These are phyloP conservation scores for Lactifluus rugatus DNA, from an alignment of 768 basidiomycete species.

Conservation along the genomic window DNA sequence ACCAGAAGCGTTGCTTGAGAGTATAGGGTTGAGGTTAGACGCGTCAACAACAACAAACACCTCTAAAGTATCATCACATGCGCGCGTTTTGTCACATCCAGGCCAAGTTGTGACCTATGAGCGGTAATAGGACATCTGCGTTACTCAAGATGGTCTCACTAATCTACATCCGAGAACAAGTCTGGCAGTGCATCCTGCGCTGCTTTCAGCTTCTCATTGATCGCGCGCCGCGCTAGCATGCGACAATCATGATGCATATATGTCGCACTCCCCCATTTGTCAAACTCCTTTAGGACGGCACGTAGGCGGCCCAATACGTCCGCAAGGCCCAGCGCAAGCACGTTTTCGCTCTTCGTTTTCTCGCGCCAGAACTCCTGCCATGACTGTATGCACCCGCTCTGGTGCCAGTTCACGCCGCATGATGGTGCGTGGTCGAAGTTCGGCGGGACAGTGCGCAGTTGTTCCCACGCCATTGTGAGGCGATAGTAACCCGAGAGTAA, in stretches of 20 bases:
- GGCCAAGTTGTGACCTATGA: too few relatives aligned
- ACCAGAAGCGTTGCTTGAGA: not conserved
- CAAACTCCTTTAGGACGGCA: slow-evolving; percentile 56
- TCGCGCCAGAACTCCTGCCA: slow-evolving; percentile 80
- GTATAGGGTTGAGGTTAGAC: slow-evolving; percentile 10
- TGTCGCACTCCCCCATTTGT: slow-evolving; percentile 60
- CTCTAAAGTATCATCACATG: not conserved
- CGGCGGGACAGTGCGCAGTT: slow-evolving; percentile 45
- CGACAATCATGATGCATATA: slow-evolving; percentile 76
- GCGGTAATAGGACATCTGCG: not conserved
- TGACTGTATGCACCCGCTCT: slow-evolving; percentile 59
- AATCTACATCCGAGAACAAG: slow-evolving; percentile 39
- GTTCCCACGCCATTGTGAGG: slow-evolving; percentile 58
- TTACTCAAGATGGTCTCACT: not conserved
- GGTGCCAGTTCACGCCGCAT: slow-evolving; percentile 63
- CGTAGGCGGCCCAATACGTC: slow-evolving; percentile 60
- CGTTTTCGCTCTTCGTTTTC: slow-evolving; percentile 51
- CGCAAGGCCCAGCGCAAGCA: slow-evolving; percentile 49
- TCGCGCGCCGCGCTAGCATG: slow-evolving; percentile 43
- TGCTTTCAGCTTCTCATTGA: slow-evolving; percentile 44
- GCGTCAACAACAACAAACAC: slow-evolving; percentile 8
- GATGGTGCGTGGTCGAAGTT: slow-evolving; percentile 54
- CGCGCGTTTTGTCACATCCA: not conserved
- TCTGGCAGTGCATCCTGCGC: slow-evolving; percentile 54
- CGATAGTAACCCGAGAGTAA: slow-evolving; percentile 63